phyloP scores from a whole-genome alignment of 2,329 filamentous ascomycete species.

The Aspergillus sp. region DNA sequence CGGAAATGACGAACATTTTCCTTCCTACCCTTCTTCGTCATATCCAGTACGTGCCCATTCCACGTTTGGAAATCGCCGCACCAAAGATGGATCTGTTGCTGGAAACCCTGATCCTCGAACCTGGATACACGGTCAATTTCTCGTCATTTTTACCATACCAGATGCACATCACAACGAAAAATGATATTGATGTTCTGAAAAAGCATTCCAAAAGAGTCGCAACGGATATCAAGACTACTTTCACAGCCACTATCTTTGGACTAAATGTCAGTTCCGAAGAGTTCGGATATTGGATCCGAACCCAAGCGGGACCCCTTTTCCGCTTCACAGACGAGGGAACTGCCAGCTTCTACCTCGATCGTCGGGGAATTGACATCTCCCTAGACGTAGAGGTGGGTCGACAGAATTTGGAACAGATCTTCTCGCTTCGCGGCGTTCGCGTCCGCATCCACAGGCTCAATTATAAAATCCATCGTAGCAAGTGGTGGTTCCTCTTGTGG shows the following conservation, averaged over 20 bases:
- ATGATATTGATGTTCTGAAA: slow-evolving; percentile 81
- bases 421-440: slow-evolving; percentile 69
- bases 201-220: slow-evolving; percentile 63
- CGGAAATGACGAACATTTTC: slow-evolving; percentile 75
- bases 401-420: slow-evolving; percentile 72
- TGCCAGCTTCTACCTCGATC: slow-evolving; percentile 78
- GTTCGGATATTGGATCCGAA: slow-evolving; percentile 81
- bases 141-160: slow-evolving; percentile 87
- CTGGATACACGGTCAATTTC: slow-evolving; percentile 75
- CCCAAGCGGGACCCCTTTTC: slow-evolving; percentile 66
- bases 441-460: slow-evolving; percentile 84
- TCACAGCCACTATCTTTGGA: slow-evolving; percentile 76
- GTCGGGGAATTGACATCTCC: slow-evolving; percentile 79
- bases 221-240: slow-evolving; percentile 63
- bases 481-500: slow-evolving; percentile 74
- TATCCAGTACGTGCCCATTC: slow-evolving; percentile 84
- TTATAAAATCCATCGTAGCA: slow-evolving; percentile 66
- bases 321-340: slow-evolving; percentile 78
- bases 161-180: slow-evolving; percentile 75
- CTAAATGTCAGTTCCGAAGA: slow-evolving; percentile 81
- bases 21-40: slow-evolving; percentile 70
- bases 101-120: slow-evolving; percentile 87
- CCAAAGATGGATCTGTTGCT: slow-evolving; percentile 80
- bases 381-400: slow-evolving; percentile 79
- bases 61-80: slow-evolving; percentile 78